phyloP scores from a whole-genome alignment of 495 filamentous ascomycete species.

The Chaetomium tenue region DNA sequence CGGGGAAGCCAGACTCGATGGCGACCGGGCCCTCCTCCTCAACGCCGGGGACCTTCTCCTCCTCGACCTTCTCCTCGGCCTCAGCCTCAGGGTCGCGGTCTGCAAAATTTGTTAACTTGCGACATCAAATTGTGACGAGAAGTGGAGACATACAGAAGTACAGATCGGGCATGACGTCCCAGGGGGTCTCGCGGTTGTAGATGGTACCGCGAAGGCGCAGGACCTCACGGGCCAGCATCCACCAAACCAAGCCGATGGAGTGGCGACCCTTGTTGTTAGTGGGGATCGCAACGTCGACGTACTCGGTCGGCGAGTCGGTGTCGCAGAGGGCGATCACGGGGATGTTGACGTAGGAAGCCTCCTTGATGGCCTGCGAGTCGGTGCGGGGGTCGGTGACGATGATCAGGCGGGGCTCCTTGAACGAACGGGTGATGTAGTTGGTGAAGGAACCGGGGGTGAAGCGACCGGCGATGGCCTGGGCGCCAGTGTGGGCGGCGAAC shows the following conservation, averaged over 20 bases:
- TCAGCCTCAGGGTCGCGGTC: constrained; percentile 98
- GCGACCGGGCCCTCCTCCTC: constrained; percentile 82
- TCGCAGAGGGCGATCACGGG: constrained; percentile 98
- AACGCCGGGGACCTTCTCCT: constrained; percentile 67
- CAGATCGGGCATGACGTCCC: constrained; percentile 98
- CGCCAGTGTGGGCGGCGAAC: constrained; percentile 96
- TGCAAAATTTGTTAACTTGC: constrained; percentile 30
- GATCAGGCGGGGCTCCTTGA: constrained; percentile 99
- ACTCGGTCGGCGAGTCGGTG: constrained; percentile 98
- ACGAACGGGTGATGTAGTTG: constrained; percentile 99
- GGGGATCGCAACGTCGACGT: constrained; percentile 98
- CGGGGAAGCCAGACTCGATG: constrained; percentile 70
- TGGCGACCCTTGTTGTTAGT: constrained; percentile 99
- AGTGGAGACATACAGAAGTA: constrained; percentile 75
- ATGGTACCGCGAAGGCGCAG: constrained; percentile 96
- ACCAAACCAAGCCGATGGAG: constrained; percentile 97
- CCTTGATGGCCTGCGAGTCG: constrained; percentile 99
- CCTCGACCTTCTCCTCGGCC: constrained; percentile 83
- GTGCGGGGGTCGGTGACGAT: constrained; percentile 99
- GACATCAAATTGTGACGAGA: not conserved
- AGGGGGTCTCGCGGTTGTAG: constrained; percentile 87
- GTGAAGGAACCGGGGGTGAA: constrained; percentile 99
- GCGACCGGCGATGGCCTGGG: constrained; percentile 95
- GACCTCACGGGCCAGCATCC: constrained; percentile 99
- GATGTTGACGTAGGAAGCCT: constrained; percentile 99